Base-by-base conservation (phyloP, 805 yeast species). In the Wickerhamiella lipophila region DNA sequence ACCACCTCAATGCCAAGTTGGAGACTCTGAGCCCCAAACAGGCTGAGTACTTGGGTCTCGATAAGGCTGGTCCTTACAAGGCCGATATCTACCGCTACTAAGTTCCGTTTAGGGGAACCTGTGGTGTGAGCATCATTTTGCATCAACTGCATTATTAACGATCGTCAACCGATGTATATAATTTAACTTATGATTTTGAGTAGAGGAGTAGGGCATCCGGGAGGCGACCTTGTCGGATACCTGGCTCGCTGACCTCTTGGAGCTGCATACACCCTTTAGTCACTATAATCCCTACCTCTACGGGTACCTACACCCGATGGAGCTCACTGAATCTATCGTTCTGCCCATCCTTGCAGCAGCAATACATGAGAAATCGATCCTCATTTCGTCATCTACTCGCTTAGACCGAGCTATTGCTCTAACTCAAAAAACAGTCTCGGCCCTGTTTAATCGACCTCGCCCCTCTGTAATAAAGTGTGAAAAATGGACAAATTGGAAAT, bases 51-150 rank as follows among this genome's bases (percentile, higher is more conserved):
- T 81, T 89, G 68, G 88, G 89, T 66, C 72, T 92, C 61, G 89
- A 95, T 65, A 67, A 68, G 63, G 83, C 81, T 69, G 98, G 98
- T 76, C 98, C 98, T 63, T 89, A 64, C 94, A 89, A 89, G 82
- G 81, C 95, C 65, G 96, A 89, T 63, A 84, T 81, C 76, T 89
- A 89, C 94, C 84, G 96, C 77, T 89, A 89, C 76, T 89, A 85
- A 73, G 58, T 54, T 50, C 34, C 4, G 8, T 6, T 6, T 6
- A 23, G 26, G 26, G 5, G 5, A 5, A 6, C 26, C 8, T 6
- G n/a, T 29, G 32, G n/a, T 29, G 32, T 29, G 32, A 29, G 32
- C 32, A 29, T 29, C 32, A 29, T 29, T 29, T 57, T 57, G 62
- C 62, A 53, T 59, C 62, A 59, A 59, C 61, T 55, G 62, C 62